Percentiles rank a stretch among this genome's conserved stretches.
These are phyloP conservation scores for Calocybe cyanea DNA, from an alignment of 768 basidiomycete genomes.

Conservation along the genomic window DNA sequence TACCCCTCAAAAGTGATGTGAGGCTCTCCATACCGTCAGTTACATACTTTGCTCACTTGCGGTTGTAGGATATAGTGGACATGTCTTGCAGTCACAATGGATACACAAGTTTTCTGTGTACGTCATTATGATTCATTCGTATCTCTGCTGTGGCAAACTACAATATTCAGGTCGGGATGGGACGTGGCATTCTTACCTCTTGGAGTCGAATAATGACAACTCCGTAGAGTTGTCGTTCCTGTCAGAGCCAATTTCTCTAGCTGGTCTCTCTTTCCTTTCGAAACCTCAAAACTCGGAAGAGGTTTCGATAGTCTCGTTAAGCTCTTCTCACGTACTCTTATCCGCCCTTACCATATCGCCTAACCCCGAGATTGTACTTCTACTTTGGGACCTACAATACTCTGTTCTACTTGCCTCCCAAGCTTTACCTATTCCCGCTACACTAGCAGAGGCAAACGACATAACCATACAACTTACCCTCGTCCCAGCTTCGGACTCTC, in stretches of 20 bases:
- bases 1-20: slow-evolving; percentile 31
- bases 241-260: slow-evolving; percentile 26
- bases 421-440: slow-evolving; percentile 44
- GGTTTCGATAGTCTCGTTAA: slow-evolving; percentile 44
- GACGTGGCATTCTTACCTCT: slow-evolving; percentile 37
- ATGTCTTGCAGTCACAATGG: slow-evolving; percentile 46
- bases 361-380: slow-evolving; percentile 44
- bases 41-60: slow-evolving; percentile 5
- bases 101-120: slow-evolving; percentile 47
- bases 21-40: slow-evolving; percentile 3
- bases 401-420: slow-evolving; percentile 59
- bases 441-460: slow-evolving; percentile 27
- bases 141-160: not conserved
- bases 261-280: slow-evolving; percentile 26
- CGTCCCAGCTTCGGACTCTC: slow-evolving; percentile 33
- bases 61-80: slow-evolving; percentile 30
- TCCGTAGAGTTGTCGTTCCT: slow-evolving; percentile 21
- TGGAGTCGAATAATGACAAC: slow-evolving; percentile 20
- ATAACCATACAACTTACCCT: slow-evolving; percentile 28
- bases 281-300: slow-evolving; percentile 15
- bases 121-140: slow-evolving; percentile 14
- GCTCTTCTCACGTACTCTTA: slow-evolving; percentile 57
- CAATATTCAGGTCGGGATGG: slow-evolving; percentile 37
- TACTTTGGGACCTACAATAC: slow-evolving; percentile 70
- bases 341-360: slow-evolving; percentile 35